Conservation (phyloP, 2,329 filamentous ascomycete species). For the Juglanconis oblonga region DNA sequence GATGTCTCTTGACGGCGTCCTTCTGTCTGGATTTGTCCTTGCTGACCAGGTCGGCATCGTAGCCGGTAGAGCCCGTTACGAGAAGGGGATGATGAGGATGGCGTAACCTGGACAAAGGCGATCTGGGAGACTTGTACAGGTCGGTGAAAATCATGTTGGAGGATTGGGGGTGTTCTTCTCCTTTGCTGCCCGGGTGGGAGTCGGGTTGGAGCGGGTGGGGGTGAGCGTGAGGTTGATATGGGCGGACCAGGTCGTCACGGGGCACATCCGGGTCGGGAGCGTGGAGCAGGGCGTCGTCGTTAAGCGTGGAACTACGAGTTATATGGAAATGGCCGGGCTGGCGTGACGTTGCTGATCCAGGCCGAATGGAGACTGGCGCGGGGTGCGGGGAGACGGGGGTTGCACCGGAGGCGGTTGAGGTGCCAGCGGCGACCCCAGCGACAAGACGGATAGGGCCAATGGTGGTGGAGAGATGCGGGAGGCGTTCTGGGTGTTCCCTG, state of each 20-base stretch:
- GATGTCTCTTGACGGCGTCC: constrained; percentile 56
- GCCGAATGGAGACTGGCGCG: constrained; percentile 14
- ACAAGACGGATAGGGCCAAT: neutral
- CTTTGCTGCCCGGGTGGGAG: neutral
- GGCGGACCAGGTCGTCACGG: neutral
- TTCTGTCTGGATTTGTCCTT: constrained; percentile 62
- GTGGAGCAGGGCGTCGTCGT: neutral
- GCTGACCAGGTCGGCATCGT: constrained; percentile 59
- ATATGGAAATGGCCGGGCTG: constrained; percentile 6
- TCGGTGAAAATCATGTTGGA: constrained; percentile 56
- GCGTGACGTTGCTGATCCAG: constrained; percentile 15
- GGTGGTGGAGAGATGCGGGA: neutral
- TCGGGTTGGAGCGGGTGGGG: neutral
- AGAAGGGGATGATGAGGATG: constrained; percentile 33
- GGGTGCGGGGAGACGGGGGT: constrained; percentile 17
- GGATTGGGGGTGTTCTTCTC: neutral
- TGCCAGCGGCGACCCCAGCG: neutral
- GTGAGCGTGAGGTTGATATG: neutral
- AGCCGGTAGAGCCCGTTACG: constrained; percentile 37
- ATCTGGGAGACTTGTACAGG: constrained; percentile 55
- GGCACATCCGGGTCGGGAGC: neutral
- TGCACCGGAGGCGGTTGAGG: constrained; percentile 2
- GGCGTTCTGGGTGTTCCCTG: neutral
- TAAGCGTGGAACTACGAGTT: constrained; percentile 1
- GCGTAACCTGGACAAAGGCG: constrained; percentile 51